A percentile compares a stretch with the other conserved stretches of the same genome.
phyloP scores from a whole-genome alignment of 495 filamentous ascomycete species.

The Penicillium lagena region DNA sequence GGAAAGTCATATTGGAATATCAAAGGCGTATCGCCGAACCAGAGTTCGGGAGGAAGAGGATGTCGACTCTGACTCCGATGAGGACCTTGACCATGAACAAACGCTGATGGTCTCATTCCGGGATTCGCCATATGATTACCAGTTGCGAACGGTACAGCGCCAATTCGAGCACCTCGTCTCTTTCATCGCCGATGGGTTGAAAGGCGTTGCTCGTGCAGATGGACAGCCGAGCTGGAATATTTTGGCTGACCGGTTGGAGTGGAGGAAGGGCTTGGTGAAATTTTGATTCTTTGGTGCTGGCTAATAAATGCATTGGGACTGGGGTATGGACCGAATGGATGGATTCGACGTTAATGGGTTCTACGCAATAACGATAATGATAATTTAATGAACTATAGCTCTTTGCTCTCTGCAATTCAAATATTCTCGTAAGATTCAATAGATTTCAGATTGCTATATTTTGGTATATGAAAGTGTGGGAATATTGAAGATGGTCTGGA shows the following conservation, averaged over 20 bases:
- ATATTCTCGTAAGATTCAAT: no score
- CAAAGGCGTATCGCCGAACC: neutral
- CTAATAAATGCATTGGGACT: neutral
- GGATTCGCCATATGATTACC: conserved; percentile 20
- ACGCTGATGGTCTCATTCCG: conserved; percentile 20
- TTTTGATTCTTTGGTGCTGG: neutral
- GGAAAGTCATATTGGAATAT: neutral
- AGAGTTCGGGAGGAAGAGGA: conserved; percentile 5
- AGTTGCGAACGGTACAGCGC: conserved; percentile 27
- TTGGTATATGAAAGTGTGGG: neutral
- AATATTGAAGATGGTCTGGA: neutral
- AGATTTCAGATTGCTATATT: neutral
- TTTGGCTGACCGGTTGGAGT: conserved; percentile 39
- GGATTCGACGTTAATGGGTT: neutral
- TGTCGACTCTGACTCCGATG: conserved; percentile 16
- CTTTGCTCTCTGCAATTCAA: neutral
- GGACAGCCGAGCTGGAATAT: conserved; percentile 44
- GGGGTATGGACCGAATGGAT: neutral
- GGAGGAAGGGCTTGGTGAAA: conserved; percentile 13
- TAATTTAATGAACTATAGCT: neutral
- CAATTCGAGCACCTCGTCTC: conserved; percentile 31
- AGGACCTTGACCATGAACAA: conserved; percentile 16
- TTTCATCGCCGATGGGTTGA: conserved; percentile 41
- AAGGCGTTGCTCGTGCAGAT: conserved; percentile 37
- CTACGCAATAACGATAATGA: neutral